These are phyloP conservation scores for Xylaria sp. DNA, from an alignment of 2,329 filamentous ascomycete genomes.

Conservation along the genomic window DNA sequence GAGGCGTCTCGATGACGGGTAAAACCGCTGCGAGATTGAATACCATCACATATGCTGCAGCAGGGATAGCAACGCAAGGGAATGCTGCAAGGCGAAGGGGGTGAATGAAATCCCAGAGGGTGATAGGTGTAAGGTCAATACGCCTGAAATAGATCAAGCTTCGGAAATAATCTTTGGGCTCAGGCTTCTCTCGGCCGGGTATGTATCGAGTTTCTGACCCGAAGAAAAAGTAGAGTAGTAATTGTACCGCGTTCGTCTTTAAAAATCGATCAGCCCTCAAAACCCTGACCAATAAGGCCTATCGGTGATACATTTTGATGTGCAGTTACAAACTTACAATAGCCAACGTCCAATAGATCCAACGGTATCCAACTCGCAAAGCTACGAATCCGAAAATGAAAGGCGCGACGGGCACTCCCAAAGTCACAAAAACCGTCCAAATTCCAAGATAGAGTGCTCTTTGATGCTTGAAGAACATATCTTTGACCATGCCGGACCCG, in stretches of 20 bases:
- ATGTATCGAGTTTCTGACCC: slow-evolving; percentile 31
- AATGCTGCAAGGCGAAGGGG: slow-evolving; percentile 22
- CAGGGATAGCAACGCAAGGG: slow-evolving; percentile 25
- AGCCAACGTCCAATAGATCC: slow-evolving; percentile 33
- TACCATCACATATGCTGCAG: slow-evolving; percentile 27
- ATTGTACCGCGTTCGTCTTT: slow-evolving; percentile 27
- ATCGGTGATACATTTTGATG: neutral
- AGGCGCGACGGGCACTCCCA: slow-evolving; percentile 28
- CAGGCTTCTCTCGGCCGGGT: slow-evolving; percentile 6
- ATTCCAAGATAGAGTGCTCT: slow-evolving; percentile 30
- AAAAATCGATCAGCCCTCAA: neutral
- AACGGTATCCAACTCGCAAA: slow-evolving; percentile 30
- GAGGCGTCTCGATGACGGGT: slow-evolving; percentile 27
- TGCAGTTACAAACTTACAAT: slow-evolving; percentile 25
- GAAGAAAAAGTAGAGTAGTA: slow-evolving; percentile 28
- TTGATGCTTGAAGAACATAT: slow-evolving; percentile 32
- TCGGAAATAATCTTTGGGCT: neutral
- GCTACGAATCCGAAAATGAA: slow-evolving; percentile 33
- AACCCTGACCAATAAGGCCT: neutral
- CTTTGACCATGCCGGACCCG: slow-evolving; percentile 27
- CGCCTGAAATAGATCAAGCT: slow-evolving; percentile 20
- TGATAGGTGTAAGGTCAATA: slow-evolving; percentile 25
- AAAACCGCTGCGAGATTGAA: slow-evolving; percentile 25
- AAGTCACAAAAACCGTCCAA: slow-evolving; percentile 31
- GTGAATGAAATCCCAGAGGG: slow-evolving; percentile 19